These are phyloP conservation scores for Tetrapyrgos nigripes DNA, from an alignment of 1,284 basidiomycete genomes.

Conservation along the genomic window DNA sequence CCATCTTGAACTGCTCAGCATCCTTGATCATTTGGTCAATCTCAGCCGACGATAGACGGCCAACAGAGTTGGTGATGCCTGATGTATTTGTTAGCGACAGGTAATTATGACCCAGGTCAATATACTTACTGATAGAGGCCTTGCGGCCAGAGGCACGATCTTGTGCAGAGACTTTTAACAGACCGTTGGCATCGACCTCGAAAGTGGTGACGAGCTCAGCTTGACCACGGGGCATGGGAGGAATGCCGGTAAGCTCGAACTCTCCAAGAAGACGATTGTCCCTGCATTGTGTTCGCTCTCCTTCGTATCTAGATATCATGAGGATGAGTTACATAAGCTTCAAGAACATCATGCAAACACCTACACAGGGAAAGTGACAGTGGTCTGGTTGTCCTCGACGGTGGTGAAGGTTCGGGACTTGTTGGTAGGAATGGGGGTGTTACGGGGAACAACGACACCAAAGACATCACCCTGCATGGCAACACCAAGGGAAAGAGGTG, in stretches of 20 bases:
- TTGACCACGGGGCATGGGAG: conserved; percentile 96
- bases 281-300: conserved; percentile 96
- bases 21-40: conserved; percentile 99
- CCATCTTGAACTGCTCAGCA: conserved; percentile 94
- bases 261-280: conserved; percentile 97
- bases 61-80: conserved; percentile 95
- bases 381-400: conserved; percentile 98
- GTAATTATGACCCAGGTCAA: neutral
- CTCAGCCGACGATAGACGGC: conserved; percentile 92
- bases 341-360: conserved; percentile 27
- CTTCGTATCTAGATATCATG: conserved; percentile 75
- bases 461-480: conserved; percentile 99
- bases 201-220: conserved; percentile 97
- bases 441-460: conserved; percentile 95
- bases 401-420: conserved; percentile 97
- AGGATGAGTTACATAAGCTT: conserved; percentile 14
- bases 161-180: conserved; percentile 93
- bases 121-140: conserved; percentile 86
- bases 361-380: conserved; percentile 96
- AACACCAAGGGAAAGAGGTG: conserved; percentile 95
- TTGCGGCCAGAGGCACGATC: conserved; percentile 96
- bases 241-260: conserved; percentile 97
- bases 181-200: conserved; percentile 97
- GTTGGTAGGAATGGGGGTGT: conserved; percentile 97
- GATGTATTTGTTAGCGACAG: conserved; percentile 17